phyloP scores from a whole-genome alignment of 257 asterid genomes.

The Solanum megistacrolobum region DNA sequence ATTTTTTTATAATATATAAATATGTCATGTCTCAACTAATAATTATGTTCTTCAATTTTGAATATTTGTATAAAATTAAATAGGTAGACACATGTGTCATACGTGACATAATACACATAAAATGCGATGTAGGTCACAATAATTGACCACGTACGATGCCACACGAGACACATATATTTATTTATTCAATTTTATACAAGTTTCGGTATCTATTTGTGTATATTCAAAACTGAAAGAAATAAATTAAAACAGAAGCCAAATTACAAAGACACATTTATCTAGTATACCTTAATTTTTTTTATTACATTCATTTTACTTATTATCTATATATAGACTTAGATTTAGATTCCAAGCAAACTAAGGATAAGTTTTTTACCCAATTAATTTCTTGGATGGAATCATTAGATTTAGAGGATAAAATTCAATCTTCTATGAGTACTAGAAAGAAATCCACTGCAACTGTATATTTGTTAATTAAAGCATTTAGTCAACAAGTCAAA shows the following conservation, averaged over 20 bases:
- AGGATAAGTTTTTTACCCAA: background rate
- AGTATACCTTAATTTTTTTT: no score
- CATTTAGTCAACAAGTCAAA: background rate
- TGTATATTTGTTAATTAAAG: background rate
- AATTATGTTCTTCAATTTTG: no score
- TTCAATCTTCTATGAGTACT: background rate
- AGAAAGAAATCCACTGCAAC: background rate
- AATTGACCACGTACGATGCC: background rate
- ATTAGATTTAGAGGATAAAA: background rate
- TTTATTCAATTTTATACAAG: no score
- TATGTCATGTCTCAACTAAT: no score
- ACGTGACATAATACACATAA: background rate
- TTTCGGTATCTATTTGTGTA: no score
- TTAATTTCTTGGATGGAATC: background rate
- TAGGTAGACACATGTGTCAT: background rate
- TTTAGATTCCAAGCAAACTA: background rate
- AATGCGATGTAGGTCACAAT: background rate
- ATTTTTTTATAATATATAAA: no score
- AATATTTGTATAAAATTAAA: no score
- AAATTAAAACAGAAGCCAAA: no score
- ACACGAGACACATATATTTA: background rate
- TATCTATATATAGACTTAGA: no score
- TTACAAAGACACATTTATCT: no score
- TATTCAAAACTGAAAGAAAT: fast-evolving
- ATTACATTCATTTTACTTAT: background rate